phyloP scores from a whole-genome alignment of 495 filamentous ascomycete species.

The Penicillium silybi region DNA sequence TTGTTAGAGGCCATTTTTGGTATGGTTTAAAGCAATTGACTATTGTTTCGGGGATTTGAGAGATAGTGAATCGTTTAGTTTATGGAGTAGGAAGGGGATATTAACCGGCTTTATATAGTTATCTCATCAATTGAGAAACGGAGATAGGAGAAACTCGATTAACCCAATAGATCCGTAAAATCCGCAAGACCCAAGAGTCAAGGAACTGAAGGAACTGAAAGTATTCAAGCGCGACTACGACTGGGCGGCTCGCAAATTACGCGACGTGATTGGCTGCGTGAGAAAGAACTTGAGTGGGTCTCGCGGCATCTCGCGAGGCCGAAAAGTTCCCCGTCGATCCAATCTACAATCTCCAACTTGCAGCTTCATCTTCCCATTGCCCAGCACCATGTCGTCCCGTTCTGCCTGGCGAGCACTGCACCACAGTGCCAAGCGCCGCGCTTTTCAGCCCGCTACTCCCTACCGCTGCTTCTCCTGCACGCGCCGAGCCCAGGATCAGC shows the following conservation, averaged over 20 bases:
- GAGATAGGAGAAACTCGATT: neutral
- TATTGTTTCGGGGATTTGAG: too few species aligned
- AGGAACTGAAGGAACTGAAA: neutral
- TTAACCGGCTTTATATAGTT: too few species aligned
- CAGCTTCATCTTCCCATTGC: neutral
- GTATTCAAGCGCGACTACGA: neutral
- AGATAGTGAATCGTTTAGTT: too few species aligned
- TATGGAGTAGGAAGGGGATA: too few species aligned
- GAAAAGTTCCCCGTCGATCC: constrained; percentile 20
- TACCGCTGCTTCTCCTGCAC: constrained; percentile 57
- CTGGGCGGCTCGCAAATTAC: neutral
- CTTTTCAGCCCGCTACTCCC: constrained; percentile 24
- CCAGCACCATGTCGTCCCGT: constrained; percentile 24
- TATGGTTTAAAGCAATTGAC: too few species aligned
- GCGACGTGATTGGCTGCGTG: constrained; percentile 17
- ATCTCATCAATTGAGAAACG: neutral
- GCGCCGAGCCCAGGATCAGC: constrained; percentile 39
- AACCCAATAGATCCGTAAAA: neutral
- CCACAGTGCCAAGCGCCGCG: constrained; percentile 26
- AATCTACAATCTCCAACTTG: neutral
- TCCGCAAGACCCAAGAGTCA: neutral
- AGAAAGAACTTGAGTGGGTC: constrained; percentile 9
- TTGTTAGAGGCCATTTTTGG: constrained; percentile 7
- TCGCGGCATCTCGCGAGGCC: constrained; percentile 4
- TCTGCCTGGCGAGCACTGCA: constrained; percentile 38